Evolutionary conservation across 768 basidiomycete genomes (phyloP).

Genomic region (Kwoniella pini): DNA sequence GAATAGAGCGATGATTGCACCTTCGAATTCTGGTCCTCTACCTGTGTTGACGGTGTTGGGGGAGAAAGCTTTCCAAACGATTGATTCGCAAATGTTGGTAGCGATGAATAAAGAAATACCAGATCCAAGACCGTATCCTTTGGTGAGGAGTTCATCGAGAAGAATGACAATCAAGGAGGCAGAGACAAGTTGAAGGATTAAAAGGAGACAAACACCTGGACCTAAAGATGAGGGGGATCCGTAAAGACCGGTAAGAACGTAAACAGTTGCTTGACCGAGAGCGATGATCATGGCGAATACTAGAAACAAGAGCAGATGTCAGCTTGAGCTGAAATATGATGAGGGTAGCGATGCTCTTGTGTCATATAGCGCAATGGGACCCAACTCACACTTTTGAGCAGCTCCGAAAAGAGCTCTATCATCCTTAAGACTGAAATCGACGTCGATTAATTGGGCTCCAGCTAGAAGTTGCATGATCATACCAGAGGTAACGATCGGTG

Average conservation of each 20-base stretch:
- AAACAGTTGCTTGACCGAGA: constrained; percentile 94
- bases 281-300: constrained; percentile 97
- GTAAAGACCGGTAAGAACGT: constrained; percentile 94
- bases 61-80: constrained; percentile 99
- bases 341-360: too few species aligned
- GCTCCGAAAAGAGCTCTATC: constrained; percentile 93
- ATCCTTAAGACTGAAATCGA: constrained; percentile 96
- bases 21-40: constrained; percentile 96
- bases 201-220: constrained; percentile 91
- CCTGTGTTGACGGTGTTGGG: constrained; percentile 98
- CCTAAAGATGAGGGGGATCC: constrained; percentile 90
- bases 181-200: constrained; percentile 92
- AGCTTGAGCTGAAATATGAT: not conserved
- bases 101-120: constrained; percentile 99
- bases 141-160: constrained; percentile 97
- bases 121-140: constrained; percentile 97
- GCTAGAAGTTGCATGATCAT: constrained; percentile 99
- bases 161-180: constrained; percentile 96
- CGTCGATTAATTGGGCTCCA: constrained; percentile 94
- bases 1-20: constrained; percentile 93
- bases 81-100: constrained; percentile 99
- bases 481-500: constrained; percentile 93
- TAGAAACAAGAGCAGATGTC: constrained; percentile 49
- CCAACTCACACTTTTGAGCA: constrained; percentile 85
- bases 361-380: too few species aligned